A percentile compares a stretch with the other conserved stretches of the same genome.
These are phyloP conservation scores for Funneliformis mosseae DNA, from an alignment of 192 early-diverging fungal species.

Conservation along the genomic window DNA sequence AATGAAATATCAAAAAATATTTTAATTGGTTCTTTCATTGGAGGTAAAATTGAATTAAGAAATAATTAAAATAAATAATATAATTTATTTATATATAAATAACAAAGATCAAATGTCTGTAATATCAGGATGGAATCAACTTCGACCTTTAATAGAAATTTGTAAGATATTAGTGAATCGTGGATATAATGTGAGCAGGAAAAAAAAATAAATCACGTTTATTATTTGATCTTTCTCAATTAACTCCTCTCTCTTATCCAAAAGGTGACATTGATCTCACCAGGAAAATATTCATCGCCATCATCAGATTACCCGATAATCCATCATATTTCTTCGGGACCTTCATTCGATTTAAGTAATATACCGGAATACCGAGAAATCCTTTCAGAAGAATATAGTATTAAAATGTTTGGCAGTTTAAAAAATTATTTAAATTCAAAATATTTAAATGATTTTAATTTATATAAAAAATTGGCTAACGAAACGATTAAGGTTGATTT, in stretches of 20 bases:
- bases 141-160: slow-evolving; percentile 13
- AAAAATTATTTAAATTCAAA: background rate
- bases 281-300: background rate
- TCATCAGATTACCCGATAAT: background rate
- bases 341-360: background rate
- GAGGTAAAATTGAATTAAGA: background rate
- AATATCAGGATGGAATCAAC: background rate
- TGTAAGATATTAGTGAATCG: slow-evolving; percentile 10
- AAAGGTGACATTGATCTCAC: slow-evolving; percentile 6
- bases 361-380: background rate
- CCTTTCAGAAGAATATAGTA: background rate
- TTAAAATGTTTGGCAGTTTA: background rate
- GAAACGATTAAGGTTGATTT: slow-evolving; percentile 6
- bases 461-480: background rate
- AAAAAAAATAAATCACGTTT: background rate
- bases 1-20: slow-evolving; percentile 4
- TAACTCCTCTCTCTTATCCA: background rate
- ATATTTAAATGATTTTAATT: slow-evolving; percentile 8
- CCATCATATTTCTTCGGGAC: background rate
- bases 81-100: background rate
- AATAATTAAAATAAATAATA: background rate
- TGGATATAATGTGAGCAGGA: slow-evolving; percentile 19
- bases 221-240: background rate
- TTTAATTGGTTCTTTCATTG: slow-evolving; percentile 7
- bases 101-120: background rate